Percentiles rank a stretch among this genome's conserved stretches.
Conservation (phyloP, 208 protist species). For the Wallacemonas sp. region DNA sequence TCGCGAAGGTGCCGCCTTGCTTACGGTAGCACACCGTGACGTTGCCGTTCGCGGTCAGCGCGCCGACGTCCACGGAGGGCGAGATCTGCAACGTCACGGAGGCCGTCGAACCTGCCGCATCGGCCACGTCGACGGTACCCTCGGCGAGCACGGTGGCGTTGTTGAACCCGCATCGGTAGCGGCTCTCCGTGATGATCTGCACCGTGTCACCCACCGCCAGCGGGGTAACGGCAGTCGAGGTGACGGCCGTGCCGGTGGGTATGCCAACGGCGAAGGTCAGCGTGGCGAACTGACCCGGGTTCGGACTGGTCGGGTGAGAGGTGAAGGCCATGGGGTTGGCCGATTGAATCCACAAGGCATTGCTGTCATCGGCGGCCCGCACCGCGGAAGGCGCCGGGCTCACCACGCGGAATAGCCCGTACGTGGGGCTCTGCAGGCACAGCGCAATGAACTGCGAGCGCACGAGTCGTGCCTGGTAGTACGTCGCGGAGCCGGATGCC, state of each 20-base stretch:
- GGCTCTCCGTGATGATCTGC: conserved; percentile 65
- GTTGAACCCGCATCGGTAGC: conserved; percentile 75
- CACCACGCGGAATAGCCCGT: conserved; percentile 61
- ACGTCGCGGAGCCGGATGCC: conserved; percentile 12
- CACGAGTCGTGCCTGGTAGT: conserved; percentile 49
- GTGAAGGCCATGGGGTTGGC: conserved; percentile 47
- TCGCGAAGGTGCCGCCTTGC: conserved; percentile 60
- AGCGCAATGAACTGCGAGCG: conserved; percentile 38
- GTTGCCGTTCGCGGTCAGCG: not conserved
- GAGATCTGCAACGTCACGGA: conserved; percentile 10
- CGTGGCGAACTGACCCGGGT: conserved; percentile 50
- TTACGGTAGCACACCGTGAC: conserved; percentile 79
- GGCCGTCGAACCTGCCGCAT: conserved; percentile 9
- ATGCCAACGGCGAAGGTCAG: conserved; percentile 41
- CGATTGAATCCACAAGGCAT: conserved; percentile 21
- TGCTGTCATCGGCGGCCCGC: not conserved
- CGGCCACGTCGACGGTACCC: conserved; percentile 11
- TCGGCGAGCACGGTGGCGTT: conserved; percentile 66
- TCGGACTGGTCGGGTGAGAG: conserved; percentile 30
- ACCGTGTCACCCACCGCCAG: conserved; percentile 42
- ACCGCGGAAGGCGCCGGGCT: conserved; percentile 18
- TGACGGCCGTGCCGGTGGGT: not conserved
- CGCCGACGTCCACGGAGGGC: conserved; percentile 3
- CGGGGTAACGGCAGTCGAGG: not conserved
- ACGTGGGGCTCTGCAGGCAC: conserved; percentile 51